Evolutionary conservation across 2,329 filamentous ascomycete species (phyloP).

Genomic region (Orbilia oligospora): DNA sequence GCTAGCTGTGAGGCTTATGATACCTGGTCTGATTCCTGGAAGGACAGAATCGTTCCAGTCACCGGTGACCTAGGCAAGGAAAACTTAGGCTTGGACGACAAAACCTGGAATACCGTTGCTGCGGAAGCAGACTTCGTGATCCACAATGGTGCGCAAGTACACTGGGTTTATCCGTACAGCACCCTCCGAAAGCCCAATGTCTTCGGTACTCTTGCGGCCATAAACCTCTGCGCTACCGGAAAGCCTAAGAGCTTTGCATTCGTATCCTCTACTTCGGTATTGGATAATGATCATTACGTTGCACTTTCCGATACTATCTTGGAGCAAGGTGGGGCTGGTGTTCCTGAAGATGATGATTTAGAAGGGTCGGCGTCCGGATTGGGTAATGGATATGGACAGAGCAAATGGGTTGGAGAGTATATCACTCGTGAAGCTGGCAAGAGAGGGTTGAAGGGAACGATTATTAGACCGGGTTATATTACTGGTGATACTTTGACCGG

Average conservation of each 20-base stretch:
- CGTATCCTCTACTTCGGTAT: slow-evolving; percentile 83
- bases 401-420: slow-evolving; percentile 84
- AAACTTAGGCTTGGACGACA: slow-evolving; percentile 78
- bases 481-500: slow-evolving; percentile 80
- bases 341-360: slow-evolving; percentile 83
- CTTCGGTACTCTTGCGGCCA: slow-evolving; percentile 80
- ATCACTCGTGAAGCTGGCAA: slow-evolving; percentile 83
- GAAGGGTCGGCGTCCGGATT: slow-evolving; percentile 82
- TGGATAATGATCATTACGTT: slow-evolving; percentile 87
- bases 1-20: slow-evolving; percentile 81
- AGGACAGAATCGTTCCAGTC: slow-evolving; percentile 76
- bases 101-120: slow-evolving; percentile 76
- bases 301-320: slow-evolving; percentile 77
- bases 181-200: slow-evolving; percentile 82
- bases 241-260: slow-evolving; percentile 86
- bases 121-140: slow-evolving; percentile 80
- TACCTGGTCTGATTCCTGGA: slow-evolving; percentile 81
- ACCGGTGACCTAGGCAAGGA: slow-evolving; percentile 81
- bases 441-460: slow-evolving; percentile 80
- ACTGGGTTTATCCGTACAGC: slow-evolving; percentile 86
- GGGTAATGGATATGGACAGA: slow-evolving; percentile 89
- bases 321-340: slow-evolving; percentile 74
- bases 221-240: slow-evolving; percentile 81
- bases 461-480: slow-evolving; percentile 89
- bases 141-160: slow-evolving; percentile 85